Evolutionary conservation across 1,284 basidiomycete genomes (phyloP).

Genomic region (Cutaneotrichosporon cyanovorans): DNA sequence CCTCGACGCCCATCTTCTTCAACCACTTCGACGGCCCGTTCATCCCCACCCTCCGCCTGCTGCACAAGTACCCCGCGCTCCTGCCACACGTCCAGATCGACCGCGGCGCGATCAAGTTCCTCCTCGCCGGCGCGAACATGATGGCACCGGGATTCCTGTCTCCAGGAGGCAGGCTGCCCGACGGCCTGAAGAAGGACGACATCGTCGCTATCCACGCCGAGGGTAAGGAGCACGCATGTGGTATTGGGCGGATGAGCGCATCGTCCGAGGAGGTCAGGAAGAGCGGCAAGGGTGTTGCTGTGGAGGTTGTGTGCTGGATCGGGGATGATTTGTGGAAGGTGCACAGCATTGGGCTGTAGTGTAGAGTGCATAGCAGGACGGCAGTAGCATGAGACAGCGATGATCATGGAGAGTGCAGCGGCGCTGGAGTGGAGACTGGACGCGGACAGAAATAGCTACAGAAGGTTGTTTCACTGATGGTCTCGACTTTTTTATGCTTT

Average conservation of each 20-base stretch:
- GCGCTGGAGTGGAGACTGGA: too few species aligned
- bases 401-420: too few species aligned
- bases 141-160: slow-evolving; percentile 96
- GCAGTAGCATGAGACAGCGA: too few species aligned
- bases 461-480: too few species aligned
- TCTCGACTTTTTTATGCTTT: too few species aligned
- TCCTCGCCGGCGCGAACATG: slow-evolving; percentile 85
- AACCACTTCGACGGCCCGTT: slow-evolving; percentile 95
- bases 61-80: slow-evolving; percentile 89
- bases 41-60: slow-evolving; percentile 74
- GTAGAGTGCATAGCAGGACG: neutral
- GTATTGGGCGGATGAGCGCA: slow-evolving; percentile 76
- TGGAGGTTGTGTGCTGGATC: slow-evolving; percentile 62
- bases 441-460: too few species aligned
- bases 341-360: slow-evolving; percentile 53
- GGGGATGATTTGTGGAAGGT: slow-evolving; percentile 83
- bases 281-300: slow-evolving; percentile 82
- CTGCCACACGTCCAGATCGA: slow-evolving; percentile 86
- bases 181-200: slow-evolving; percentile 61
- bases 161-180: slow-evolving; percentile 77
- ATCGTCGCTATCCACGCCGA: slow-evolving; percentile 86
- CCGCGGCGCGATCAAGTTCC: slow-evolving; percentile 94
- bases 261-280: slow-evolving; percentile 80
- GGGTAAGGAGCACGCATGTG: slow-evolving; percentile 91
- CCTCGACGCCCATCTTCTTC: slow-evolving; percentile 84